phyloP scores from a whole-genome alignment of 2,329 filamentous ascomycete genomes.

The Apiospora sp. region DNA sequence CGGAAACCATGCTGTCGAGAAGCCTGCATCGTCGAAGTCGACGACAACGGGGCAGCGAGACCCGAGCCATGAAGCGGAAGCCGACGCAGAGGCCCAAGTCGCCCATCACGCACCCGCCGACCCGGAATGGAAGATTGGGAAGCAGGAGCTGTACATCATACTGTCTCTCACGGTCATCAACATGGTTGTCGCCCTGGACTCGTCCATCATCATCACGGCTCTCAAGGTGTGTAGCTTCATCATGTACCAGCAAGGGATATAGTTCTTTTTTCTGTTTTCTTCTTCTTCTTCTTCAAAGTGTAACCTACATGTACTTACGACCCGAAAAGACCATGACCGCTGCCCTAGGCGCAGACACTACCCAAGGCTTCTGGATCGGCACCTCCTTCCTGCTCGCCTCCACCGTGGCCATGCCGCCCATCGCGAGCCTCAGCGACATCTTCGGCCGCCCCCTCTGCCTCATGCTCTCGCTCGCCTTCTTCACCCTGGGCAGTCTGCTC shows the following conservation, averaged over 20 bases:
- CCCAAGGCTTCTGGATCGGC: constrained; percentile 29
- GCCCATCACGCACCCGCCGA: neutral
- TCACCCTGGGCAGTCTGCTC: constrained; percentile 27
- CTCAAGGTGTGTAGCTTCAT: constrained; percentile 22
- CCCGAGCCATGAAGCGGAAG: constrained; percentile 2
- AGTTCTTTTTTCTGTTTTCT: too few relatives aligned
- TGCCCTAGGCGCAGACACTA: constrained; percentile 26
- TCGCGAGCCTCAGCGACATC: constrained; percentile 29
- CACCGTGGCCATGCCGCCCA: constrained; percentile 28
- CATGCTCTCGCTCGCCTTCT: constrained; percentile 17
- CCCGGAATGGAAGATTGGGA: constrained; percentile 27
- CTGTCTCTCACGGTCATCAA: constrained; percentile 27
- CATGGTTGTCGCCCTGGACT: constrained; percentile 30
- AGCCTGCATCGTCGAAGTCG: neutral
- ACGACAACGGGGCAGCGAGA: neutral
- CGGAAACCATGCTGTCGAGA: constrained; percentile 16
- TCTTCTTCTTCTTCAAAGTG: neutral
- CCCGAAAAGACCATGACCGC: constrained; percentile 23
- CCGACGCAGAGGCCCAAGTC: constrained; percentile 7
- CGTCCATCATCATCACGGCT: constrained; percentile 29
- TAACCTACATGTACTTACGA: neutral
- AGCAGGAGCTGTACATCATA: constrained; percentile 27
- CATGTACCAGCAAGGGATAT: neutral
- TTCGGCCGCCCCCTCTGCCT: constrained; percentile 26
- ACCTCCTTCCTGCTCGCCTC: constrained; percentile 28